Percentiles rank a stretch among this genome's conserved stretches.
phyloP scores from a whole-genome alignment of 2,329 filamentous ascomycete species.

The Epichloe aotearoae region DNA sequence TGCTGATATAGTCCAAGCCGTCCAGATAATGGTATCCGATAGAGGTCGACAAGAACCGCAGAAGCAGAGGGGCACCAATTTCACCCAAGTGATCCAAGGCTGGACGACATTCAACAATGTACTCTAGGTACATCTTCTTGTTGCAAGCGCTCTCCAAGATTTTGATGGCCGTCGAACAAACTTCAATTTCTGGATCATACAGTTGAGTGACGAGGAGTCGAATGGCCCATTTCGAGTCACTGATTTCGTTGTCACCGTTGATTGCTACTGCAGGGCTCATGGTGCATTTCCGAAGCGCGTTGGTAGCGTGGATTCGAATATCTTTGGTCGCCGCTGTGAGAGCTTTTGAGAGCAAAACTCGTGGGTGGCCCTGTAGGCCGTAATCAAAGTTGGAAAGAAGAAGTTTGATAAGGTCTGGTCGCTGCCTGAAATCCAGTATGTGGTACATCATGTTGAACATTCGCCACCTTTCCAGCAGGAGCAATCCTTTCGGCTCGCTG shows the following conservation, averaged over 20 bases:
- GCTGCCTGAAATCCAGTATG: conserved; percentile 81
- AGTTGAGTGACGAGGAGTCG: conserved; percentile 93
- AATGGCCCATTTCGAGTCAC: conserved; percentile 89
- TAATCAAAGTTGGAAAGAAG: conserved; percentile 90
- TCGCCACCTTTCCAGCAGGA: conserved; percentile 88
- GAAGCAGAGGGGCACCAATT: conserved; percentile 81
- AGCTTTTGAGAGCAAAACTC: conserved; percentile 86
- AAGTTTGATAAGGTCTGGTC: conserved; percentile 81
- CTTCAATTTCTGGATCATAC: conserved; percentile 93
- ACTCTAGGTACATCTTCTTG: conserved; percentile 78
- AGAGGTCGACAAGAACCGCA: conserved; percentile 89
- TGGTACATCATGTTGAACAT: conserved; percentile 99
- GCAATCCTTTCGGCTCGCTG: conserved; percentile 66
- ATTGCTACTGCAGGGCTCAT: conserved; percentile 32
- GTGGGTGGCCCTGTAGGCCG: conserved; percentile 71
- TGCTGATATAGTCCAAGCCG: conserved; percentile 94
- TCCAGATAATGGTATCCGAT: conserved; percentile 97
- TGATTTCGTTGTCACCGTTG: conserved; percentile 26
- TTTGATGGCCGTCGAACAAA: conserved; percentile 91
- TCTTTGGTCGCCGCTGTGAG: conserved; percentile 84
- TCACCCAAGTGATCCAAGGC: conserved; percentile 91
- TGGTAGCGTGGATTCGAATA: conserved; percentile 82
- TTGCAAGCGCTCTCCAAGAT: conserved; percentile 97
- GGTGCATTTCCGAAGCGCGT: conserved; percentile 76
- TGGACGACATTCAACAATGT: conserved; percentile 90